Conservation (phyloP, 441 rosid genomes). For the Erysimum cheiri region DNA sequence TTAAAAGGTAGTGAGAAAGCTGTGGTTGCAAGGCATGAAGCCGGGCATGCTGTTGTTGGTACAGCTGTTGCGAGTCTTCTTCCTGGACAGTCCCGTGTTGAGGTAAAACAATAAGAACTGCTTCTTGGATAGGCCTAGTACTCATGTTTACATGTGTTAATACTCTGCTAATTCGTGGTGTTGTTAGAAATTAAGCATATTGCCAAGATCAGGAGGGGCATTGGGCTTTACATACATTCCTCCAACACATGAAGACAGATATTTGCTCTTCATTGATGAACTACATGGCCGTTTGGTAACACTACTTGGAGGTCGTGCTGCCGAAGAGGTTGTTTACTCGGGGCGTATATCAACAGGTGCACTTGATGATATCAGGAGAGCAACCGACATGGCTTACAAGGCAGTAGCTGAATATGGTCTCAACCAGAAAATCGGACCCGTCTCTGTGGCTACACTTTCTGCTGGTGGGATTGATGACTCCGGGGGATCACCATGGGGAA, state of each 20-base stretch:
- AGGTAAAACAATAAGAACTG: too few relatives aligned
- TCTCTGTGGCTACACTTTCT: constrained; percentile 83
- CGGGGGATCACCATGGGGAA: constrained; percentile 82
- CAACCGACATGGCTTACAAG: constrained; percentile 96
- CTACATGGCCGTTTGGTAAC: constrained; percentile 95
- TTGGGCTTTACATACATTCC: constrained; percentile 93
- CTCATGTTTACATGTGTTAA: too few relatives aligned
- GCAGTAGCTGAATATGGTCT: constrained; percentile 99
- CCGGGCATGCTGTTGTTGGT: constrained; percentile 97
- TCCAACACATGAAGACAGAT: constrained; percentile 86
- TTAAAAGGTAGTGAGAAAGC: constrained; percentile 88
- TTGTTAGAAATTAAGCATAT: constrained; percentile 87
- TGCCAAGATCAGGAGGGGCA: constrained; percentile 98
- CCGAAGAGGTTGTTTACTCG: constrained; percentile 89
- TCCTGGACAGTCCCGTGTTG: constrained; percentile 89
- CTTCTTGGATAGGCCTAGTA: too few relatives aligned
- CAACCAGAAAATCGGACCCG: constrained; percentile 81
- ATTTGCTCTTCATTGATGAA: constrained; percentile 93
- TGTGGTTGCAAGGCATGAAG: constrained; percentile 98
- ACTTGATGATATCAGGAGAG: constrained; percentile 91
- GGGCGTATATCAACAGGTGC: constrained; percentile 98
- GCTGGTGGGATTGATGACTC: constrained; percentile 93
- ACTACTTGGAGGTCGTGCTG: constrained; percentile 98
- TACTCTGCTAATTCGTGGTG: too few relatives aligned
- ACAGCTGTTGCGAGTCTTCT: constrained; percentile 94